These are phyloP conservation scores for Scopulariopsis brevicaulis DNA, from an alignment of 2,329 filamentous ascomycete species.

Conservation along the genomic window DNA sequence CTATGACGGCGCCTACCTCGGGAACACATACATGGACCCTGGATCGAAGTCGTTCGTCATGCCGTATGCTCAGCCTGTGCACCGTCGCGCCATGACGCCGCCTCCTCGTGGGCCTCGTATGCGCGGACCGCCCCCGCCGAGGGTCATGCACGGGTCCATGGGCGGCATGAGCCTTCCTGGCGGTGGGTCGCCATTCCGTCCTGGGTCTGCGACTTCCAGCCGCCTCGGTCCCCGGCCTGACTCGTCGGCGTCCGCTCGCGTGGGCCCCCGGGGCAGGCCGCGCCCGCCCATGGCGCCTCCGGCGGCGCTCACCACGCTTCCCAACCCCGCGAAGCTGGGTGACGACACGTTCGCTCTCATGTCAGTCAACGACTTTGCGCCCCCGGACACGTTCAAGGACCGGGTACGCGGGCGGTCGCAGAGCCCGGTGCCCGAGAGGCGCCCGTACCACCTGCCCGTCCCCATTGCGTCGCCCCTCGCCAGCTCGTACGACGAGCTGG, in stretches of 20 bases:
- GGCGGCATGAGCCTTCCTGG: constrained; percentile 33
- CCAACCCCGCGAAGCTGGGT: constrained; percentile 73
- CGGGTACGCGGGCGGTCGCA: constrained; percentile 58
- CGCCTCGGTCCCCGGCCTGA: constrained; percentile 42
- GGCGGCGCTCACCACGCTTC: constrained; percentile 59
- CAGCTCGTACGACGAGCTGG: constrained; percentile 78
- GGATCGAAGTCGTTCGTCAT: constrained; percentile 61
- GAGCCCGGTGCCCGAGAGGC: constrained; percentile 50
- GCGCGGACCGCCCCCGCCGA: constrained; percentile 26
- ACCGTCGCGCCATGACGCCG: constrained; percentile 89
- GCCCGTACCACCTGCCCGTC: constrained; percentile 65
- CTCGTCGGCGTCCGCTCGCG: constrained; percentile 47
- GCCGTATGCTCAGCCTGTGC: constrained; percentile 76
- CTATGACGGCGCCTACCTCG: constrained; percentile 58
- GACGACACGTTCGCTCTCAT: constrained; percentile 68
- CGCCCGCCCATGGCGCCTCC: constrained; percentile 49
- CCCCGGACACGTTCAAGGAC: constrained; percentile 56
- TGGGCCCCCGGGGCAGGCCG: constrained; percentile 1
- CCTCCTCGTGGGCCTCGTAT: constrained; percentile 51
- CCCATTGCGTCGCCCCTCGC: constrained; percentile 68
- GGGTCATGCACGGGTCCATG: constrained; percentile 34
- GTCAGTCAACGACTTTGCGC: constrained; percentile 73
- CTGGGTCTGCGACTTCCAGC: constrained; percentile 19
- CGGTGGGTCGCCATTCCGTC: constrained; percentile 17
- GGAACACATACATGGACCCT: constrained; percentile 59